A percentile compares a stretch with the other conserved stretches of the same genome.
Evolutionary conservation across 164 flowering plant genomes (phyloP).

Genomic region (Nelumbo lutea): DNA sequence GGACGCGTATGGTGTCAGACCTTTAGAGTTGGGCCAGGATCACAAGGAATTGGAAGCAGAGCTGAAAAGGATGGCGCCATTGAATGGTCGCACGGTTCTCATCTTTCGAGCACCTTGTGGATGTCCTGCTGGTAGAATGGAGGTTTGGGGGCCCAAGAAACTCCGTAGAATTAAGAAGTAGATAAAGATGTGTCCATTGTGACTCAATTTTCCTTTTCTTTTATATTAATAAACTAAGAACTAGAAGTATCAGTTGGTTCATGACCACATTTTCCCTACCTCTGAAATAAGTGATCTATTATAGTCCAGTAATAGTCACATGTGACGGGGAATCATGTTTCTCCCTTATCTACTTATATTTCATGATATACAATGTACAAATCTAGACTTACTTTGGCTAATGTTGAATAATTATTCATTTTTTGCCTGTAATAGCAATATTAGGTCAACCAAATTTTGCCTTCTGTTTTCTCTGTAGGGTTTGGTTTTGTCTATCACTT

Average conservation of each 20-base stretch:
- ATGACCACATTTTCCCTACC: constrained; percentile 9
- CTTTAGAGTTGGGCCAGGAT: constrained; percentile 42
- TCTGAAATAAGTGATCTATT: constrained; percentile 12
- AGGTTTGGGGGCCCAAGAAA: constrained; percentile 58
- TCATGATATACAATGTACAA: constrained; percentile 14
- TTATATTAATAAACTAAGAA: constrained; percentile 16
- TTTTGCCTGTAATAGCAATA: neutral
- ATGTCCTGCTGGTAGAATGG: constrained; percentile 55
- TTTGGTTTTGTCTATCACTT: no score
- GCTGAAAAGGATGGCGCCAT: constrained; percentile 56
- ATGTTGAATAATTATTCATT: neutral
- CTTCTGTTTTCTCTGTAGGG: neutral
- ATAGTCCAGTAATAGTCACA: constrained; percentile 13
- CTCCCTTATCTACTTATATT: neutral
- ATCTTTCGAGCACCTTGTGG: constrained; percentile 57
- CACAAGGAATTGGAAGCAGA: constrained; percentile 54
- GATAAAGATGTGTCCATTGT: neutral
- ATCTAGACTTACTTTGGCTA: neutral
- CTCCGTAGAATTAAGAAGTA: constrained; percentile 48
- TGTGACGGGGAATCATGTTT: constrained; percentile 16
- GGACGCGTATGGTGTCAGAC: constrained; percentile 22
- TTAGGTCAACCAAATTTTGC: neutral
- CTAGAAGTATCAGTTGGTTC: constrained; percentile 16
- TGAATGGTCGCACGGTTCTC: constrained; percentile 55
- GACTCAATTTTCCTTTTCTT: neutral